Evolutionary conservation across 129 eudicot species (phyloP).

Genomic region (Silybum marianum): DNA sequence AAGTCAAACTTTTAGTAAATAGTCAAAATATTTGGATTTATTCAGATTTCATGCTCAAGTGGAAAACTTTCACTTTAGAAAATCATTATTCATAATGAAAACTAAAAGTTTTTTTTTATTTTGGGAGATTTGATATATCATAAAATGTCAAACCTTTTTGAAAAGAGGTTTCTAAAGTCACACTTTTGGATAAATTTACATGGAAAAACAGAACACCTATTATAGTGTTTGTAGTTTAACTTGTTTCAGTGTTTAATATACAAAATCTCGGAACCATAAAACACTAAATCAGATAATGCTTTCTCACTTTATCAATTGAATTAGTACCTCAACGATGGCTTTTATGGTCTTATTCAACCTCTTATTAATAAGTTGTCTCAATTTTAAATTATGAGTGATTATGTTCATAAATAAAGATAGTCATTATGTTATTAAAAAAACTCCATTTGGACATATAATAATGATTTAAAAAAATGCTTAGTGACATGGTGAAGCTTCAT

Average conservation of each 20-base stretch:
- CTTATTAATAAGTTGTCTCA: not conserved
- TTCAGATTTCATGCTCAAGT: not conserved
- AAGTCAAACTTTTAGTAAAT: not conserved
- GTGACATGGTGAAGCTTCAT: slow-evolving; percentile 26
- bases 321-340: not conserved
- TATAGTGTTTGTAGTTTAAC: not conserved
- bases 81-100: not conserved
- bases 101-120: not conserved
- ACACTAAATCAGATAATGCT: too few relatives aligned
- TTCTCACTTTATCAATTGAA: not conserved
- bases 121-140: not conserved
- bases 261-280: not conserved
- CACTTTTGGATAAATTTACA: not conserved
- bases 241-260: not conserved
- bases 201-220: not conserved
- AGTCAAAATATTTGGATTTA: not conserved
- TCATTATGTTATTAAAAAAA: not conserved
- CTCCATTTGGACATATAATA: slow-evolving; percentile 18
- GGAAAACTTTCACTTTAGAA: not conserved
- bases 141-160: not conserved
- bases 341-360: not conserved
- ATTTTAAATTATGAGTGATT: not conserved
- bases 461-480: slow-evolving; percentile 21
- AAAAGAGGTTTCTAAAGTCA: not conserved
- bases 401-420: not conserved